Evolutionary conservation across 2,329 filamentous ascomycete species (phyloP).

Genomic region (Aspergillus arachidicola): DNA sequence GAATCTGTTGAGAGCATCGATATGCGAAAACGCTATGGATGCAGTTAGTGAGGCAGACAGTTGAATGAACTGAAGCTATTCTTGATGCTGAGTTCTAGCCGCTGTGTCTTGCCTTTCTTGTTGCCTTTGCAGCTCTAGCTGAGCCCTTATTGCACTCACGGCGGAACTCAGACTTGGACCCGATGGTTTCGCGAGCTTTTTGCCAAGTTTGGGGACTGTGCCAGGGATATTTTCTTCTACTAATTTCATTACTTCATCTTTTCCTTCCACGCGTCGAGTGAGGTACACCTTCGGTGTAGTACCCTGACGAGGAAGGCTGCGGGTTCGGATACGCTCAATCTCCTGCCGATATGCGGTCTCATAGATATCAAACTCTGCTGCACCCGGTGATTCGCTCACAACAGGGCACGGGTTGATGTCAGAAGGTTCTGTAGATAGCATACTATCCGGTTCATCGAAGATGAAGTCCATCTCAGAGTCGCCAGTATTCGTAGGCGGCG

Average conservation of each 20-base stretch:
- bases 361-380: conserved; percentile 84
- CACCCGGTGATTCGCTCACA: conserved; percentile 82
- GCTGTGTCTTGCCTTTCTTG: not conserved
- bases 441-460: conserved; percentile 3
- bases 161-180: conserved; percentile 15
- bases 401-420: conserved; percentile 38
- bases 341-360: conserved; percentile 85
- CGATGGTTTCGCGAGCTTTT: conserved; percentile 13
- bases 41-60: not conserved
- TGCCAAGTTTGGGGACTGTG: conserved; percentile 12
- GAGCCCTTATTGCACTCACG: conserved; percentile 20
- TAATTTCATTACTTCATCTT: conserved; percentile 37
- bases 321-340: conserved; percentile 68
- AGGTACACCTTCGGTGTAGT: conserved; percentile 61
- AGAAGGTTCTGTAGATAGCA: conserved; percentile 5
- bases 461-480: conserved; percentile 11
- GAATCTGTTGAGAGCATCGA: conserved; percentile 6
- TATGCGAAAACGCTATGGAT: conserved; percentile 3
- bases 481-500: conserved; percentile 18
- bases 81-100: not conserved
- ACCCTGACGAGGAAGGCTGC: conserved; percentile 40
- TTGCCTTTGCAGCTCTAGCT: conserved; percentile 17
- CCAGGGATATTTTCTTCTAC: conserved; percentile 29
- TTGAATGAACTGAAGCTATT: not conserved
- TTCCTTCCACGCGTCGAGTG: conserved; percentile 53